Evolutionary conservation across 2,329 filamentous ascomycete species (phyloP).

Genomic region (Xylaria sp.): DNA sequence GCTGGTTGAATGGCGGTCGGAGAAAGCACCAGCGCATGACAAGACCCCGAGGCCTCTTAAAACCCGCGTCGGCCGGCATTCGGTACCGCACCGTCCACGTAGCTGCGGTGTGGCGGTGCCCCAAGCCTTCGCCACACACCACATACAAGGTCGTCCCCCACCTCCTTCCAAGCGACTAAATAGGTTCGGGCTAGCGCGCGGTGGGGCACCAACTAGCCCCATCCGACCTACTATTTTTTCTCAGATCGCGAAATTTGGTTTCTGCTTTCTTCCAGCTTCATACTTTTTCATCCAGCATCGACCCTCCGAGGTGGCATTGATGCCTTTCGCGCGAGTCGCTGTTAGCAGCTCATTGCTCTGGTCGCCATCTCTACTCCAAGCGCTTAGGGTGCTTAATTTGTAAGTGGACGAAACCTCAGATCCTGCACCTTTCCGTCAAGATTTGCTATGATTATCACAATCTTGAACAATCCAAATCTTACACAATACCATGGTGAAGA

Average conservation of each 20-base stretch:
- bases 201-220: constrained; percentile 21
- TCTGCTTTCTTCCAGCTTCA: constrained; percentile 13
- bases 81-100: neutral
- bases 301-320: constrained; percentile 7
- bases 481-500: constrained; percentile 65
- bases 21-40: constrained; percentile 15
- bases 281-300: constrained; percentile 12
- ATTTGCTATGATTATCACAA: constrained; percentile 51
- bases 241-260: constrained; percentile 16
- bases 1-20: constrained; percentile 15
- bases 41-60: constrained; percentile 20
- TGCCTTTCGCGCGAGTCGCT: neutral
- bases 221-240: constrained; percentile 22
- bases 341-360: neutral
- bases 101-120: constrained; percentile 27
- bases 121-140: constrained; percentile 27
- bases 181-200: no score
- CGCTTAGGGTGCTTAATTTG: neutral
- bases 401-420: constrained; percentile 1
- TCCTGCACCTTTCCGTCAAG: constrained; percentile 1
- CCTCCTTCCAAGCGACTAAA: neutral
- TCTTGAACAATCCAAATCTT: constrained; percentile 68
- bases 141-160: constrained; percentile 25
- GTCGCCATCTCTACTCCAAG: constrained; percentile 4
- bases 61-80: constrained; percentile 13